These are phyloP conservation scores for Neurospora sp. DNA, from an alignment of 2,329 filamentous ascomycete genomes.

Conservation along the genomic window DNA sequence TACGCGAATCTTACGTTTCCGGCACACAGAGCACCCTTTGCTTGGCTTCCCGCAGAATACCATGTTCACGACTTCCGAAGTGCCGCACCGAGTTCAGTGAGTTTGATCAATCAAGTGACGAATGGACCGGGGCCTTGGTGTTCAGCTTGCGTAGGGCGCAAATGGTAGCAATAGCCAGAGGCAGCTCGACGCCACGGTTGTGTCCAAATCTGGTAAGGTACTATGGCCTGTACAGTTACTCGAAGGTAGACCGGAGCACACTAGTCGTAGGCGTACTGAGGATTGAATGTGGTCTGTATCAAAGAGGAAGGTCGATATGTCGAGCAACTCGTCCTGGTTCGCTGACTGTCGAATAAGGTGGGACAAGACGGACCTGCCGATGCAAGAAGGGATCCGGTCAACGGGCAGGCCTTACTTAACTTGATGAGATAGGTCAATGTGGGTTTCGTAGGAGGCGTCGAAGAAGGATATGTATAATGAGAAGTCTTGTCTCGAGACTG, in stretches of 20 bases:
- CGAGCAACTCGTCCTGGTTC: background rate
- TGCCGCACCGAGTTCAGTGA: background rate
- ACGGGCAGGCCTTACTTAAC: background rate
- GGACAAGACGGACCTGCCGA: background rate
- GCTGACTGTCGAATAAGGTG: background rate
- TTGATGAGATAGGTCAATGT: background rate
- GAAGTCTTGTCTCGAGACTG: background rate
- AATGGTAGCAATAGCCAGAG: background rate
- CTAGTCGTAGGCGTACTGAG: background rate
- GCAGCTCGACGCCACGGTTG: background rate
- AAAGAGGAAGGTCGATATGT: background rate
- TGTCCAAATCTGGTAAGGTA: background rate
- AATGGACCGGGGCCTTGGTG: background rate
- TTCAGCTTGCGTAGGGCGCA: background rate
- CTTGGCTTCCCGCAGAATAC: slow-evolving; percentile 49
- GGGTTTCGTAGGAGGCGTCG: background rate
- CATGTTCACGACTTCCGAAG: slow-evolving; percentile 26
- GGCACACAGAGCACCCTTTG: slow-evolving; percentile 45
- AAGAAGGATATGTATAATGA: background rate
- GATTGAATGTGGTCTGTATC: background rate
- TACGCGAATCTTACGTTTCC: slow-evolving; percentile 46
- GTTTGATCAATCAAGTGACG: background rate
- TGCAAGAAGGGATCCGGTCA: background rate
- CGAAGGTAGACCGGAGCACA: background rate
- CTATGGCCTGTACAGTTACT: background rate